Conservation (phyloP, 164 flowering plant genomes). For the Vitis labrusca region DNA sequence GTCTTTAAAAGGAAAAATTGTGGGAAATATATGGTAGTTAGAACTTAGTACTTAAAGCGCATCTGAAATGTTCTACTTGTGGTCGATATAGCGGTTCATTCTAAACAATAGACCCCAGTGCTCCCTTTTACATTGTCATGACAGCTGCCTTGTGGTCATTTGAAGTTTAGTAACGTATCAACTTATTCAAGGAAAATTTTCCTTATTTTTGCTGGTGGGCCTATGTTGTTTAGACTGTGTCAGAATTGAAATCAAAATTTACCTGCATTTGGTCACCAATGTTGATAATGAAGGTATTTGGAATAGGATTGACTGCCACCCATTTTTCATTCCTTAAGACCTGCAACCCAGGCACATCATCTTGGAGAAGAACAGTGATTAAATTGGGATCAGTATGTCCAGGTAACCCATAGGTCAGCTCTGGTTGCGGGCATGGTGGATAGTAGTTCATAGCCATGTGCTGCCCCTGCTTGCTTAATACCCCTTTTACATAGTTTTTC, state of each 20-base stretch:
- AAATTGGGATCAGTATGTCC: conserved; percentile 64
- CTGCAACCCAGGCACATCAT: conserved; percentile 63
- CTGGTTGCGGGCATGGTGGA: conserved; percentile 78
- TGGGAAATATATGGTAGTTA: no score
- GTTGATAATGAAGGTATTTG: conserved; percentile 63
- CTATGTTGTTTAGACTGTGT: no score
- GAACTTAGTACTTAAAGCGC: no score
- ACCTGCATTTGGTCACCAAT: conserved; percentile 84
- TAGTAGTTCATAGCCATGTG: conserved; percentile 79
- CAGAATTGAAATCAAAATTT: background rate
- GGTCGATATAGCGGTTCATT: no score
- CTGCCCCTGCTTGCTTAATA: conserved; percentile 54
- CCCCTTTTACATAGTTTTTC: conserved; percentile 34
- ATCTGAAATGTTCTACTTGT: no score
- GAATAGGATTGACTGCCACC: conserved; percentile 63
- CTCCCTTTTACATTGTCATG: no score
- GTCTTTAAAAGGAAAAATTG: no score
- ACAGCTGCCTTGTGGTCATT: no score
- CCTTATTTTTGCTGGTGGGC: no score
- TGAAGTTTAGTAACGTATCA: no score
- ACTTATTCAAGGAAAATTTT: no score
- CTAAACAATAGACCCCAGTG: no score
- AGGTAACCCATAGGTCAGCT: conserved; percentile 69
- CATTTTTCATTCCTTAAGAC: conserved; percentile 49
- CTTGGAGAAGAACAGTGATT: conserved; percentile 64